Percentiles rank a stretch among this genome's conserved stretches.
phyloP scores from a whole-genome alignment of 371 early-diverging fungal species.

The Dentiscutata heterogama region DNA sequence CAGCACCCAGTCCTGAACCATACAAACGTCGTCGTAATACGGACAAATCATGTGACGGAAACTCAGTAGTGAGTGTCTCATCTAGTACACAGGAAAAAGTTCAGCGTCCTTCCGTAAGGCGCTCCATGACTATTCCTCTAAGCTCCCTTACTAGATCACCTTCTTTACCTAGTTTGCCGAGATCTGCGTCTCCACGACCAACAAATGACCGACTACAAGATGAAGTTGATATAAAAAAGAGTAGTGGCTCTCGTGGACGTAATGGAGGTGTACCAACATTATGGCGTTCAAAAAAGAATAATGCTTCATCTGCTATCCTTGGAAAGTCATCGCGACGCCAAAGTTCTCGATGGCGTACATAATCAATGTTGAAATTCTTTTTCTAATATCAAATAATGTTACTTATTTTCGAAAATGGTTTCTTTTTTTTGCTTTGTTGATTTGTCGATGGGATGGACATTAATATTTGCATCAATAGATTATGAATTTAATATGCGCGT shows the following conservation, averaged over 20 bases:
- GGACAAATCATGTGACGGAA: neutral
- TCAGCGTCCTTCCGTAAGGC: neutral
- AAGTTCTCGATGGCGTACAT: conserved; percentile 30
- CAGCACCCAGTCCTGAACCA: conserved; percentile 51
- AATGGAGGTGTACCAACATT: neutral
- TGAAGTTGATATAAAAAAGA: conserved; percentile 23
- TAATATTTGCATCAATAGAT: conserved; percentile 6
- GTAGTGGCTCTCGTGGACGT: neutral
- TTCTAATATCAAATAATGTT: neutral
- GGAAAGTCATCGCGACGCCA: conserved; percentile 20
- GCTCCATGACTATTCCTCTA: conserved; percentile 38
- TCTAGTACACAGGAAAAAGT: neutral
- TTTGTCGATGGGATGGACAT: conserved; percentile 36
- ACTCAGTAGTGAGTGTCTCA: neutral
- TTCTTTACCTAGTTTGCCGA: conserved; percentile 38
- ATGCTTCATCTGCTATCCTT: conserved; percentile 18
- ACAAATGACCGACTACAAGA: neutral
- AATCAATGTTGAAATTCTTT: neutral
- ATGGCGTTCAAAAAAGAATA: conserved; percentile 40
- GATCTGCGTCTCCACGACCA: conserved; percentile 27
- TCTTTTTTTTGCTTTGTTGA: neutral
- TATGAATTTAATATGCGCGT: neutral
- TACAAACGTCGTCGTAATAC: conserved; percentile 2
- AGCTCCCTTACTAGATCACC: conserved; percentile 40
- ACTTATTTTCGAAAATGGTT: neutral